Conservation (phyloP, 1,284 basidiomycete species). For the Ceratobasidium sp. region DNA sequence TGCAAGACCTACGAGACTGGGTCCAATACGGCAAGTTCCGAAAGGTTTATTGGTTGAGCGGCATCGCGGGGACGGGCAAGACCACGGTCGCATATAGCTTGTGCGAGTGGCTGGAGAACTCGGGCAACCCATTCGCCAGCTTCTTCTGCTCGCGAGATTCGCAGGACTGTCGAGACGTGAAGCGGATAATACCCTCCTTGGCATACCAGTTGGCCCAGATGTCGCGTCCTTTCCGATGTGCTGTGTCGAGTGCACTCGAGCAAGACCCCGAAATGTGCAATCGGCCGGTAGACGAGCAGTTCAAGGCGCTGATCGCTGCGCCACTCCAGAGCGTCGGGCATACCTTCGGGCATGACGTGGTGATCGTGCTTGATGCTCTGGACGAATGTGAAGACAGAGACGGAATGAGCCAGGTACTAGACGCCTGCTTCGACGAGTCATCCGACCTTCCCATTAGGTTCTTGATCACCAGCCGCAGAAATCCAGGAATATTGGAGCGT, state of each 20-base stretch:
- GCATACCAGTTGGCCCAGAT: no score
- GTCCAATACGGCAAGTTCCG: background rate
- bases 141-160: slow-evolving; percentile 1
- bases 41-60: slow-evolving; percentile 7
- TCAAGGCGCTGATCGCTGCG: no score
- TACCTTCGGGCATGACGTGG: no score
- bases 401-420: slow-evolving; percentile 15
- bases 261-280: background rate
- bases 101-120: background rate
- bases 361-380: no score
- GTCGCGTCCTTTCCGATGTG: no score
- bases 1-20: slow-evolving; percentile 4
- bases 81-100: slow-evolving; percentile 3
- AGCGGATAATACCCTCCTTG: no score
- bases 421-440: background rate
- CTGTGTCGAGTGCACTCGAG: background rate
- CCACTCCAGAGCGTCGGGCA: no score
- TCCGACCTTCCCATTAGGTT: slow-evolving; percentile 11
- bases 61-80: background rate
- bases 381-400: no score
- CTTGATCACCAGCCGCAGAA: slow-evolving; percentile 44
- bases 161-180: no score
- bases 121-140: background rate
- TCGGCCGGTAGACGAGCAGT: background rate
- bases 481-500: background rate